Conservation (phyloP, 1,139 yeast genomes). For the Geotrichum fermentans region DNA sequence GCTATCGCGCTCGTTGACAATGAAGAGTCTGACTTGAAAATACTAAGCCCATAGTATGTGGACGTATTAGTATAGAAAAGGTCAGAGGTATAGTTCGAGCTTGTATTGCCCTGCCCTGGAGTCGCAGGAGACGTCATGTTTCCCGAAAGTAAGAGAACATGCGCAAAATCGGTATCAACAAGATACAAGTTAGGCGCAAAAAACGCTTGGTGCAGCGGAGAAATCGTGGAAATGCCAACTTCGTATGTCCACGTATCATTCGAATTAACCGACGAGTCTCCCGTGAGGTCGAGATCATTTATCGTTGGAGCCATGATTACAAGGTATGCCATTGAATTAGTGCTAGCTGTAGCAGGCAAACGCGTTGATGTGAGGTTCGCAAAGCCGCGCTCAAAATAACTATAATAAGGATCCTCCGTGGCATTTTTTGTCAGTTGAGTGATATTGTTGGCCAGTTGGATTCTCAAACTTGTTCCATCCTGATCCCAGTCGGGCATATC, state of each 20-base stretch:
- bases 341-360: not conserved
- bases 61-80: slow-evolving; percentile 43
- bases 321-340: slow-evolving; percentile 20
- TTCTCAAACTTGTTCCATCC: slow-evolving; percentile 15
- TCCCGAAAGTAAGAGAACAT: slow-evolving; percentile 68
- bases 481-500: slow-evolving; percentile 24
- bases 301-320: slow-evolving; percentile 26
- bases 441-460: slow-evolving; percentile 13
- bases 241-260: slow-evolving; percentile 45
- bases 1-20: slow-evolving; percentile 18
- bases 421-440: slow-evolving; percentile 1
- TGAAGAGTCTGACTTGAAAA: slow-evolving; percentile 36
- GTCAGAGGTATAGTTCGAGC: slow-evolving; percentile 4
- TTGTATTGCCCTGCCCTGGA: not conserved
- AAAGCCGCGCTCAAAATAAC: slow-evolving; percentile 24
- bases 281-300: not conserved
- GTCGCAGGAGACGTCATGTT: slow-evolving; percentile 41
- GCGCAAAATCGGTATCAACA: slow-evolving; percentile 67
- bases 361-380: slow-evolving; percentile 28
- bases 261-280: slow-evolving; percentile 1
- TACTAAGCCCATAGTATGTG: slow-evolving; percentile 43
- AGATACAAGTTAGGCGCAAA: slow-evolving; percentile 53
- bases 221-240: slow-evolving; percentile 64
- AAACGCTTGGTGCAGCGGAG: slow-evolving; percentile 68
- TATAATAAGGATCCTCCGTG: not conserved